A percentile compares a stretch with the other conserved stretches of the same genome.
Evolutionary conservation across 352 stramenopile species (phyloP).

Genomic region (Phytophthora cactorum): DNA sequence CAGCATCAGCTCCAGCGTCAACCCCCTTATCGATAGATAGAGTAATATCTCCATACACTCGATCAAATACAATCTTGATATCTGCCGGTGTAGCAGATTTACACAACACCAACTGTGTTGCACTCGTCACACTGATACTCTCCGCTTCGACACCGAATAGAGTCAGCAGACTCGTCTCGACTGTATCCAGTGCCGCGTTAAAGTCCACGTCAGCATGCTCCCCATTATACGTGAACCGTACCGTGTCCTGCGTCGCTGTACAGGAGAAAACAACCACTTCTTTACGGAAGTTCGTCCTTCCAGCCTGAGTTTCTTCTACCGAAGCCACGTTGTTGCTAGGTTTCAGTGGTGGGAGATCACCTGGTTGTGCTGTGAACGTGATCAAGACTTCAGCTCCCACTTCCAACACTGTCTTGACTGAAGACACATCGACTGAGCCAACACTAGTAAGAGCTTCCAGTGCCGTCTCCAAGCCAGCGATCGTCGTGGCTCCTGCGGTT

Average conservation of each 20-base stretch:
- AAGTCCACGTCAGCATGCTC: constrained; percentile 27
- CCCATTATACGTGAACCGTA: constrained; percentile 40
- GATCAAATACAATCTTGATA: constrained; percentile 70
- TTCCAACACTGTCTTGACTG: constrained; percentile 11
- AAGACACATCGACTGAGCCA: constrained; percentile 48
- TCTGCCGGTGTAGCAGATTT: constrained; percentile 24
- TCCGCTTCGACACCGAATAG: constrained; percentile 60
- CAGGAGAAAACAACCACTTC: constrained; percentile 70
- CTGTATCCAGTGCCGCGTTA: constrained; percentile 35
- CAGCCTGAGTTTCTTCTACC: constrained; percentile 38
- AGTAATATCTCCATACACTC: constrained; percentile 58
- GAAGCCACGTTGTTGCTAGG: constrained; percentile 20
- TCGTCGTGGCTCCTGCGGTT: constrained; percentile 44
- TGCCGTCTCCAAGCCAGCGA: constrained; percentile 30
- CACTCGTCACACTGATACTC: constrained; percentile 63
- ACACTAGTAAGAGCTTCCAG: constrained; percentile 53
- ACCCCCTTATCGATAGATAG: constrained; percentile 32
- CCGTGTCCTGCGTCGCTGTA: constrained; percentile 31
- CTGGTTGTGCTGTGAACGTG: constrained; percentile 63
- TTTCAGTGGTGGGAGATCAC: constrained; percentile 50
- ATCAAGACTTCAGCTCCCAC: constrained; percentile 44
- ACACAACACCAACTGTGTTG: constrained; percentile 48
- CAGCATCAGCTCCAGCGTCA: constrained; percentile 21
- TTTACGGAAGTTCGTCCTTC: constrained; percentile 69
- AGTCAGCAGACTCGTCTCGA: constrained; percentile 46